Percentiles rank a stretch among this genome's conserved stretches.
phyloP scores from a whole-genome alignment of 257 asterid species.

The Ophiorrhiza pumila region DNA sequence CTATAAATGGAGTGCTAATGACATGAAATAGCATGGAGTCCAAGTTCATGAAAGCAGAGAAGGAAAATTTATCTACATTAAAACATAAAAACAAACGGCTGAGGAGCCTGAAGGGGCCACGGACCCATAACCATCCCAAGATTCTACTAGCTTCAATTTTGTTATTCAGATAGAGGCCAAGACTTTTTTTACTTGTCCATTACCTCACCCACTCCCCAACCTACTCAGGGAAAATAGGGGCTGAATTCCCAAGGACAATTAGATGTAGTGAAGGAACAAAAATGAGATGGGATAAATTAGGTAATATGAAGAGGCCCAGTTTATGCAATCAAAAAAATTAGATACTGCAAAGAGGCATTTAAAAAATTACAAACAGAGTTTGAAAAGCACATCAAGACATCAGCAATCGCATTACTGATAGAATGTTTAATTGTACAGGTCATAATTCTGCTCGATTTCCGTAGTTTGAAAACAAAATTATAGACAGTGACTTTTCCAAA shows the following conservation, averaged over 20 bases:
- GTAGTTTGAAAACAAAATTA: neutral
- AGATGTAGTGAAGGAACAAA: neutral
- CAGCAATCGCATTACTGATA: neutral
- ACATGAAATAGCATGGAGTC: neutral
- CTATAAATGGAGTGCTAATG: neutral
- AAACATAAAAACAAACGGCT: neutral
- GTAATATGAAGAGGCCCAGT: neutral
- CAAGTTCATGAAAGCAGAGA: constrained; percentile 5
- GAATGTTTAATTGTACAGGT: neutral
- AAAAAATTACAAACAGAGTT: neutral
- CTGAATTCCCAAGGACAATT: neutral
- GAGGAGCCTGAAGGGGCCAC: neutral
- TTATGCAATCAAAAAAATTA: neutral
- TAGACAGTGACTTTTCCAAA: neutral
- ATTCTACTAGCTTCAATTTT: neutral
- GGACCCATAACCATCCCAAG: neutral
- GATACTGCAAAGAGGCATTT: neutral
- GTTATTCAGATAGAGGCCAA: neutral
- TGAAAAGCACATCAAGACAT: neutral
- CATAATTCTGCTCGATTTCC: neutral
- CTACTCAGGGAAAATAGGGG: neutral
- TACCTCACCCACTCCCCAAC: neutral
- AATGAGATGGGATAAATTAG: neutral
- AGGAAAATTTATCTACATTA: neutral
- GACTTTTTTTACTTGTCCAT: neutral